Conservation (phyloP, 179 eudicot species). For the Gypsophila paniculata region DNA sequence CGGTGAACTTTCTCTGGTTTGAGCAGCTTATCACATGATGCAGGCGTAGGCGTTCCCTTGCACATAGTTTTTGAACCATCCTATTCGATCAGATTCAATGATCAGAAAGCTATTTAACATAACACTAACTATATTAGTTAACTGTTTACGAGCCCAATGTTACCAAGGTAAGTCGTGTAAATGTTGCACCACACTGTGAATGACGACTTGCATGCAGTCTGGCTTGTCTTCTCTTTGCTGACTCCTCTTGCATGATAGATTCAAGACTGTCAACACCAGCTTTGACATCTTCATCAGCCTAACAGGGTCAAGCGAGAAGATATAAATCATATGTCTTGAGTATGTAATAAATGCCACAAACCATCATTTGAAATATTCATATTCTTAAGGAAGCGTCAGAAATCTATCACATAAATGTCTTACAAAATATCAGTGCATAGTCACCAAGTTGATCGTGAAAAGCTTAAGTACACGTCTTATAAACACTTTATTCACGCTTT, state of each 20-base stretch:
- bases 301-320: slow-evolving; percentile 20
- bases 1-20: slow-evolving; percentile 58
- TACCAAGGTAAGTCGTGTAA: slow-evolving; percentile 82
- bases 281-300: slow-evolving; percentile 58
- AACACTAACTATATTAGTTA: background rate
- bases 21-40: slow-evolving; percentile 47
- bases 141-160: slow-evolving; percentile 6
- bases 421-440: background rate
- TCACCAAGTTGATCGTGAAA: background rate
- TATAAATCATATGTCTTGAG: slow-evolving; percentile 4
- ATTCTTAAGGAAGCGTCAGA: background rate
- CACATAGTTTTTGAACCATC: slow-evolving; percentile 79
- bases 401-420: background rate
- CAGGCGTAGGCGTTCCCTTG: slow-evolving; percentile 66
- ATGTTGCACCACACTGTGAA: slow-evolving; percentile 77
- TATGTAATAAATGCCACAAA: slow-evolving; percentile 1
- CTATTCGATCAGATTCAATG: slow-evolving; percentile 35
- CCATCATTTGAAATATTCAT: background rate
- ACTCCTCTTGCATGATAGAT: slow-evolving; percentile 73
- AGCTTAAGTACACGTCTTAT: background rate
- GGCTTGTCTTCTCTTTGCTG: slow-evolving; percentile 54
- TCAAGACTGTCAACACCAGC: slow-evolving; percentile 55
- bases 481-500: background rate
- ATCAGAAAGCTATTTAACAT: slow-evolving; percentile 12
- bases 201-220: slow-evolving; percentile 52